Conservation (phyloP, 1,284 basidiomycete species). For the Meira nashicola region DNA sequence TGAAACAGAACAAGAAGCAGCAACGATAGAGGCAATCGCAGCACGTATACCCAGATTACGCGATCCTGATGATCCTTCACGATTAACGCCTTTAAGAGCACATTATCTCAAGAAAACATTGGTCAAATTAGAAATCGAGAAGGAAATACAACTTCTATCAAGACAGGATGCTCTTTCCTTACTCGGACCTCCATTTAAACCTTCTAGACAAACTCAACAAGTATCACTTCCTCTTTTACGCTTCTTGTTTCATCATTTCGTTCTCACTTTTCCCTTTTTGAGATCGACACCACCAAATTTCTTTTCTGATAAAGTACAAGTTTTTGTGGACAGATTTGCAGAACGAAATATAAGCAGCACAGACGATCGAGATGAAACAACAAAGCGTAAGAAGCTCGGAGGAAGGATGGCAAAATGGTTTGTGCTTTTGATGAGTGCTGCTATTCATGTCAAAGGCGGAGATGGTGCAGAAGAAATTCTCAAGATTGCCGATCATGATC, state of each 20-base stretch:
- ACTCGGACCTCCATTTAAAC: slow-evolving; percentile 50
- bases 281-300: slow-evolving; percentile 48
- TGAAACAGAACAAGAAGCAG: slow-evolving; percentile 4
- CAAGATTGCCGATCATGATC: slow-evolving; percentile 38
- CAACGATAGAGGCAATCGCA: slow-evolving; percentile 14
- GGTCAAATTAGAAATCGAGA: slow-evolving; percentile 74
- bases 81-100: slow-evolving; percentile 76
- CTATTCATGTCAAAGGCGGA: slow-evolving; percentile 31
- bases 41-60: slow-evolving; percentile 16
- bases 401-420: slow-evolving; percentile 36
- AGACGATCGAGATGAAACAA: slow-evolving; percentile 33
- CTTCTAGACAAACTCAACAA: slow-evolving; percentile 23
- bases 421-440: slow-evolving; percentile 40
- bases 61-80: slow-evolving; percentile 20
- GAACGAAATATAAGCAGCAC: slow-evolving; percentile 43
- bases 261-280: slow-evolving; percentile 51
- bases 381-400: slow-evolving; percentile 32
- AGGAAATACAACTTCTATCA: slow-evolving; percentile 34
- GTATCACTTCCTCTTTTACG: slow-evolving; percentile 44
- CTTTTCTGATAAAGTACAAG: slow-evolving; percentile 50
- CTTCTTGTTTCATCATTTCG: slow-evolving; percentile 50
- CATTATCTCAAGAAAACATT: slow-evolving; percentile 96
- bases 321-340: slow-evolving; percentile 46
- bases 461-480: slow-evolving; percentile 40
- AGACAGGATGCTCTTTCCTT: slow-evolving; percentile 44